Evolutionary conservation across 805 yeast species (phyloP), one percentile per base, ranked within the genome.

Genomic region (Saccharomycopsis guyanensis): DNA sequence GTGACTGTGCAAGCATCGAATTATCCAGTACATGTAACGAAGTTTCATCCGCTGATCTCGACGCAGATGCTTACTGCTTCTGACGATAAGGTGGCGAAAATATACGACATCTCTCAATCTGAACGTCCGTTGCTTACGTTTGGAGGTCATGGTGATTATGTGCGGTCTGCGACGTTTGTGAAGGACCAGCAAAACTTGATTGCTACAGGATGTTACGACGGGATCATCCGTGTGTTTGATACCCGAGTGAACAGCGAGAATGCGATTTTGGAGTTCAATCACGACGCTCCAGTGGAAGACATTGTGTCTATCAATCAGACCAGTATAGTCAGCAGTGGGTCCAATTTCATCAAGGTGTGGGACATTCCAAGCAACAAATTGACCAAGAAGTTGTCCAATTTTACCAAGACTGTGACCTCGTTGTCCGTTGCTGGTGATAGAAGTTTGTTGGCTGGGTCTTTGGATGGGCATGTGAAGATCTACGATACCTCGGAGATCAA

Each of bases 391-490:
- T 71, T 94, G 59, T 75, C 80, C 42, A 91, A 89, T 64, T 93
- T 93, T 69, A 89, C 89, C 56, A 91, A 93, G 65, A 85, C 97
- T 1, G 96, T 91, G 35, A 89, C 97, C 13, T 80, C 89, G 51
- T 68, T 89, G 52, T 80, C 84, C 43, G 67, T 75, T 55, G 82
- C 91, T 7, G 83, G 82, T 25, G 86, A 78, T 52, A 68, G 78
- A 42, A 91, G 93, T n/a, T 68, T 93, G 38, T 67, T 93, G 25
- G 97, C 95, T 2, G 97, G 97, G 15, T 88, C 97, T 0, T 70
- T 93, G 48, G 98, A 93, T 65, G 98, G 98, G 18, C 98, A 93
- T 64, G 96, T 93, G 50, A 93, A 93, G 64, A 89, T 89, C 38
- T 86, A 91, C 61, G 97, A 89, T 63, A 76, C 86, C 33, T 66